A percentile compares a stretch with the other conserved stretches of the same genome.
Evolutionary conservation across 2,329 filamentous ascomycete genomes (phyloP).

Genomic region (Beauveria pseudobassiana): DNA sequence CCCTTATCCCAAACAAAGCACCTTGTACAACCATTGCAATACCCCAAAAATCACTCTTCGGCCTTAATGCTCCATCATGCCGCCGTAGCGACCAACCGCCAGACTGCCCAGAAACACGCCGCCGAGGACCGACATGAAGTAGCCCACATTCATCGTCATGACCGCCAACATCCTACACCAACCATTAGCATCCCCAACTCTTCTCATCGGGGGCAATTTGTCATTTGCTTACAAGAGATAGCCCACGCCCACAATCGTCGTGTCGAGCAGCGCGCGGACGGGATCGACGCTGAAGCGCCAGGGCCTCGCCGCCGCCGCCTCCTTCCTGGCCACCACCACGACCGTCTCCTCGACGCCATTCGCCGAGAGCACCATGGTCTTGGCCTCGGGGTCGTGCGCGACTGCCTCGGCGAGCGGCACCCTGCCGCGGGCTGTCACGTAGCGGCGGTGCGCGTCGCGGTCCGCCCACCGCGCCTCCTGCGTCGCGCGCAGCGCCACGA

Average conservation of each 20-base stretch:
- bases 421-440: conserved; percentile 64
- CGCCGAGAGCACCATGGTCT: conserved; percentile 59
- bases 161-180: conserved; percentile 76
- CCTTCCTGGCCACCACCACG: conserved; percentile 57
- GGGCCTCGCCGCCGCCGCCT: conserved; percentile 47
- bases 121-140: conserved; percentile 71
- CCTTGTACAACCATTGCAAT: neutral
- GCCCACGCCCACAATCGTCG: conserved; percentile 65
- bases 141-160: conserved; percentile 84
- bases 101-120: conserved; percentile 85
- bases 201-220: neutral
- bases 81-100: conserved; percentile 62
- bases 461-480: conserved; percentile 60
- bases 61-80: conserved; percentile 37
- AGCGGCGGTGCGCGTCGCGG: conserved; percentile 64
- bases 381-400: conserved; percentile 51
- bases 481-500: conserved; percentile 65
- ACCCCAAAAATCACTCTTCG: neutral
- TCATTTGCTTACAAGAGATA: conserved; percentile 69
- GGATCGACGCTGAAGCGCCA: conserved; percentile 80
- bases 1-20: neutral
- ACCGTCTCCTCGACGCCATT: conserved; percentile 79
- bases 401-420: conserved; percentile 51
- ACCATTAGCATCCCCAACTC: conserved; percentile 6
- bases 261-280: conserved; percentile 62